Evolutionary conservation across 2,329 filamentous ascomycete species (phyloP), one percentile per base, ranked within the genome.

Genomic region (Pseudopithomyces chartarum): DNA sequence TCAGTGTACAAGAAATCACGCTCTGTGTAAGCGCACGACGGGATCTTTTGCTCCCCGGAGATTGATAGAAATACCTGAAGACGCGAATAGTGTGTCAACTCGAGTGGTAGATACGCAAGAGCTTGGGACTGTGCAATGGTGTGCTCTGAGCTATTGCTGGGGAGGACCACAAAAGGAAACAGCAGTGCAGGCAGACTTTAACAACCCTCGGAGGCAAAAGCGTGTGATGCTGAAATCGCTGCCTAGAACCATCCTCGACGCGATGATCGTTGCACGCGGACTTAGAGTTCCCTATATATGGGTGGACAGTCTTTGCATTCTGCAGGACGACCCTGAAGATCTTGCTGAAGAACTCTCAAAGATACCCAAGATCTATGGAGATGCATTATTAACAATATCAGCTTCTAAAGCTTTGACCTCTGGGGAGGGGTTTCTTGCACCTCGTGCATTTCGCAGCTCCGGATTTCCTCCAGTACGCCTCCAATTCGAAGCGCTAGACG

Each of bases 301-400:
- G 56, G 50, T 61, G 17, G 58, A 58, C 44, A 56, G 52, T 15
- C 44, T 61, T 23, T 58, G 58, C 39, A 58, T 61, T 26, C 13
- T 58, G 7, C 56, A 61, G 40, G 34, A 55, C n/a, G 39, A 45
- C 17, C 36, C 36, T 13, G 36, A 39, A 8, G 36, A 39, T n/a
- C 15, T 39, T 6, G 17, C 17, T n/a, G 11, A n/a, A n/a, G 36
- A 39, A n/a, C 36, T 39, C 11, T 10, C 36, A 39, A 39, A n/a
- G 6, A 6, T 39, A 6, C 36, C 36, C 36, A 6, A 12, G n/a
- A n/a, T 39, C 15, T 39, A 39, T n/a, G 17, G 17, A 39, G 36
- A 39, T 10, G 36, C 36, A 6, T 7, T n/a, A 6, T n/a, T 39
- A 6, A 39, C 36, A 6, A 39, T 39, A 6, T 10, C 15, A 6